Evolutionary conservation across 768 basidiomycete genomes (phyloP).

Genomic region (Tulasnella sp.): DNA sequence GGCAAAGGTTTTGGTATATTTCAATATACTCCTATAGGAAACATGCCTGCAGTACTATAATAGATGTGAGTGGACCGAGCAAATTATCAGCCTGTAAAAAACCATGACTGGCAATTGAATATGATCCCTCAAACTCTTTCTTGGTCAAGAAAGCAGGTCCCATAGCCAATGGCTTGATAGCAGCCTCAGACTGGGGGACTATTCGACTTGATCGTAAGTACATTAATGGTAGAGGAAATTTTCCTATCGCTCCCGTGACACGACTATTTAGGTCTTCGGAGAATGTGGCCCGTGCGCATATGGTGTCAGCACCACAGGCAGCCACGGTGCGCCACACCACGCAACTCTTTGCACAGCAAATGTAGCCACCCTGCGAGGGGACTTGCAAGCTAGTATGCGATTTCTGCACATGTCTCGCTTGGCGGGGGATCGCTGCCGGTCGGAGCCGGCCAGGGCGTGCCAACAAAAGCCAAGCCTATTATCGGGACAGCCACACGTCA

Average conservation of each 20-base stretch:
- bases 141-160: slow-evolving; percentile 3
- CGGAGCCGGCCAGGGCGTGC: too few relatives aligned
- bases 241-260: background rate
- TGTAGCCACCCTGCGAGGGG: too few relatives aligned
- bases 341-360: background rate
- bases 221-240: background rate
- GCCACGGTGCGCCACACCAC: background rate
- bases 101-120: background rate
- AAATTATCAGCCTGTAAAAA: background rate
- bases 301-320: background rate
- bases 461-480: background rate
- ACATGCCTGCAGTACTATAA: background rate
- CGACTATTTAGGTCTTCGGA: background rate
- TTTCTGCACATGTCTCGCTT: background rate
- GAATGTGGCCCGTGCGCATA: background rate
- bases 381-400: too few relatives aligned
- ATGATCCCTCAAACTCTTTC: slow-evolving; percentile 2
- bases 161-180: background rate
- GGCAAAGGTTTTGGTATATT: background rate
- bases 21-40: background rate
- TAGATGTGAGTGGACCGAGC: slow-evolving; percentile 1
- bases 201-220: background rate
- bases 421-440: background rate
- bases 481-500: background rate
- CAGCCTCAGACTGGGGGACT: background rate